Percentiles rank a stretch among this genome's conserved stretches.
phyloP scores from a whole-genome alignment of 2,329 filamentous ascomycete species.

The Fusarium torreyae region DNA sequence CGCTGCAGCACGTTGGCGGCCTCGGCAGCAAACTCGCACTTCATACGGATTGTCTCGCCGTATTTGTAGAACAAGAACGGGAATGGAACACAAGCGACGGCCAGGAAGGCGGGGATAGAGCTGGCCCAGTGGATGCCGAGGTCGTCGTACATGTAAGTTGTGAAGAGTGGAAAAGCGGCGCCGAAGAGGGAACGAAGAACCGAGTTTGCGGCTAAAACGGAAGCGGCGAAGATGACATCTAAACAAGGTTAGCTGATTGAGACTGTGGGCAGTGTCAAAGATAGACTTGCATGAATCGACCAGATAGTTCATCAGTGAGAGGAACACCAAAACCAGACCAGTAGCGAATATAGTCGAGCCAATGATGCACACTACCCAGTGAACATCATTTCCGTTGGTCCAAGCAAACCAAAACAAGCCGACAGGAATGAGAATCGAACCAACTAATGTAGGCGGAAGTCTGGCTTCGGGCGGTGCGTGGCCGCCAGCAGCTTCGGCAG shows the following conservation, averaged over 20 bases:
- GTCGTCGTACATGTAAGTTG: slow-evolving; percentile 69
- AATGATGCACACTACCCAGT: slow-evolving; percentile 69
- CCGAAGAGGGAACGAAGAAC: slow-evolving; percentile 81
- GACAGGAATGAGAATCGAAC: slow-evolving; percentile 70
- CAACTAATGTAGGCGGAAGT: slow-evolving; percentile 72
- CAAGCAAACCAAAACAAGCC: slow-evolving; percentile 78
- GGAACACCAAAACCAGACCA: slow-evolving; percentile 75
- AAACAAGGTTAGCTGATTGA: slow-evolving; percentile 28
- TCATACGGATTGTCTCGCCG: slow-evolving; percentile 72
- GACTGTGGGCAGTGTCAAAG: background rate
- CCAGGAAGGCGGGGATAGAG: slow-evolving; percentile 80
- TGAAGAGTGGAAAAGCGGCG: slow-evolving; percentile 81
- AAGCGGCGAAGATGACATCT: slow-evolving; percentile 82
- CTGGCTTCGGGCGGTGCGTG: slow-evolving; percentile 75
- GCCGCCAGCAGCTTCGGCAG: slow-evolving; percentile 64
- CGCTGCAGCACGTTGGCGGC: slow-evolving; percentile 72
- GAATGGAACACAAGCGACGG: slow-evolving; percentile 79
- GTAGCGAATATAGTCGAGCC: slow-evolving; percentile 66
- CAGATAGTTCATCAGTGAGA: slow-evolving; percentile 77
- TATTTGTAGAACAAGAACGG: slow-evolving; percentile 85
- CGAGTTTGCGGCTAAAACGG: slow-evolving; percentile 79
- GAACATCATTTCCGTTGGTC: slow-evolving; percentile 70
- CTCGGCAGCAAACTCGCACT: slow-evolving; percentile 79
- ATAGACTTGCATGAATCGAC: slow-evolving; percentile 70
- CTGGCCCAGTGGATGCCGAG: slow-evolving; percentile 84